These are phyloP conservation scores for Theileria parva DNA, from an alignment of 169 alveolate genomes.

Conservation along the genomic window DNA sequence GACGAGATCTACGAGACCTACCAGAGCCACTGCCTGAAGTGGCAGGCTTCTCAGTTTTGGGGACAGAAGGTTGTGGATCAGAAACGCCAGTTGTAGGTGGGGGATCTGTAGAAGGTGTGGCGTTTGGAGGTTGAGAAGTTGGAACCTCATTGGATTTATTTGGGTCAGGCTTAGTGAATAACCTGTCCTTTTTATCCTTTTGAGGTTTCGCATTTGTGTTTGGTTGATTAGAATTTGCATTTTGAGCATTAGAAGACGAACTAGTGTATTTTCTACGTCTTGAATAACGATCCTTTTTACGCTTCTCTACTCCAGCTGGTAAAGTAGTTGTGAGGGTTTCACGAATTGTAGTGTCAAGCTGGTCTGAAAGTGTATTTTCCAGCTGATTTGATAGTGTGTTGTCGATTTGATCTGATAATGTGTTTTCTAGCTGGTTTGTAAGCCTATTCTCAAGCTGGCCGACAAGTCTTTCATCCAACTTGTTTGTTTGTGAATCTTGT, in stretches of 20 bases:
- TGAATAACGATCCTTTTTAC: neutral
- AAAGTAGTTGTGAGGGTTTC: neutral
- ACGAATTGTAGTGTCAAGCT: neutral
- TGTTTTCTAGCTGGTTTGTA: neutral
- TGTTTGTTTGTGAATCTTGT: neutral
- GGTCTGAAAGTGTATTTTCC: slow-evolving; percentile 1
- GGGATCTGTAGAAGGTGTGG: neutral
- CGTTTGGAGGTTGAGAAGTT: neutral
- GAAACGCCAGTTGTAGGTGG: neutral
- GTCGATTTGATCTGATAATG: neutral
- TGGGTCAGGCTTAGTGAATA: too few species aligned
- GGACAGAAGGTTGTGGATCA: too few species aligned
- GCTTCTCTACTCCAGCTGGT: neutral
- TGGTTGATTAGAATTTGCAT: neutral
- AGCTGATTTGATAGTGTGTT: neutral
- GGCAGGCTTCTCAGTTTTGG: too few species aligned
- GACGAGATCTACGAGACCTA: neutral
- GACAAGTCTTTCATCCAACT: neutral
- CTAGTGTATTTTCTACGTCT: neutral
- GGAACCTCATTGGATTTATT: neutral
- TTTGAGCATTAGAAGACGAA: neutral
- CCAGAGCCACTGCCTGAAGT: neutral
- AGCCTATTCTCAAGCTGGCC: neutral
- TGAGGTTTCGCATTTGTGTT: neutral
- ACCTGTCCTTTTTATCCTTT: slow-evolving; percentile 9